Evolutionary conservation across 2,329 filamentous ascomycete genomes (phyloP).

Genomic region (Sarocladiaceae sp.): DNA sequence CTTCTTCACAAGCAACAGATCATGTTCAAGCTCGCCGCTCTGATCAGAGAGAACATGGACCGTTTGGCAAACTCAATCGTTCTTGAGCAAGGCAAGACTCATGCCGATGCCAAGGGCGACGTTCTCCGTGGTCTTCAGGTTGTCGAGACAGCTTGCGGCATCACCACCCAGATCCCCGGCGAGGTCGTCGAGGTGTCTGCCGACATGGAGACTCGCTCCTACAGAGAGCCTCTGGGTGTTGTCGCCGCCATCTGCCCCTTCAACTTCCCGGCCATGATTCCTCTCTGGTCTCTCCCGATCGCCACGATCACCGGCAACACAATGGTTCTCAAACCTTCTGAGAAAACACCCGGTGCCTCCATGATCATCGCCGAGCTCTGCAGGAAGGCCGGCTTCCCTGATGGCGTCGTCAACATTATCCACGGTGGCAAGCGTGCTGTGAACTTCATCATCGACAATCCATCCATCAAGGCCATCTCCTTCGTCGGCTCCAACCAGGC

Average conservation of each 20-base stretch:
- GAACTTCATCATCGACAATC: constrained; percentile 73
- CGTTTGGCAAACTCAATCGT: constrained; percentile 70
- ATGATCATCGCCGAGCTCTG: constrained; percentile 75
- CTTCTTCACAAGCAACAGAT: constrained; percentile 65
- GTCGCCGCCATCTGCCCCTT: constrained; percentile 74
- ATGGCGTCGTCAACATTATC: constrained; percentile 69
- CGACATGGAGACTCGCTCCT: constrained; percentile 77
- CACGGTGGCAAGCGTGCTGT: constrained; percentile 70
- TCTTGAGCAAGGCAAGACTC: constrained; percentile 73
- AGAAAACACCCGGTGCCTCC: constrained; percentile 69
- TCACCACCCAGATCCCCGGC: constrained; percentile 66
- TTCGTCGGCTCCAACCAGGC: constrained; percentile 79
- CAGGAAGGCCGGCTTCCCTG: constrained; percentile 67
- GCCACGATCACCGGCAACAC: constrained; percentile 75
- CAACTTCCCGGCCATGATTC: constrained; percentile 83
- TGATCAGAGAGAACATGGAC: constrained; percentile 73
- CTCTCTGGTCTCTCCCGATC: constrained; percentile 73
- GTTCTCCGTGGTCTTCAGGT: constrained; percentile 71
- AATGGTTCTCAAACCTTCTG: constrained; percentile 71
- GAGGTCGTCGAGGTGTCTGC: constrained; percentile 71
- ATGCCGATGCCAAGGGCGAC: constrained; percentile 68
- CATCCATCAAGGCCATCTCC: constrained; percentile 70
- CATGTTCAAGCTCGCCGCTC: constrained; percentile 69
- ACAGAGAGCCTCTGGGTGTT: constrained; percentile 68
- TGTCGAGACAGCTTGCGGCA: constrained; percentile 67